phyloP scores from a whole-genome alignment of 2,329 filamentous ascomycete genomes.

The Paraphoma chrysanthemicola region DNA sequence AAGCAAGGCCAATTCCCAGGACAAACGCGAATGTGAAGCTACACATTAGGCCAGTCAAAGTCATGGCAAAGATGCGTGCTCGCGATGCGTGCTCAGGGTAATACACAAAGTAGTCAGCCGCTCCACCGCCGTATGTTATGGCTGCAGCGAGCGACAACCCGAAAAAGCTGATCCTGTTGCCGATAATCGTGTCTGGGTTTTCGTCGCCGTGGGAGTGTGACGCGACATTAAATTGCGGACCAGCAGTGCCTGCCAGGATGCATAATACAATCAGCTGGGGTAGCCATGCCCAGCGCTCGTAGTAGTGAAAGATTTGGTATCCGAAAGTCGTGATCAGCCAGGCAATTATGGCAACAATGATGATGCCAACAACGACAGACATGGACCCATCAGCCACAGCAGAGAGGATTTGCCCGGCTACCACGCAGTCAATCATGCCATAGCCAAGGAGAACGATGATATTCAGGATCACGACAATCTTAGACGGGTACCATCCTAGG shows the following conservation, averaged over 20 bases:
- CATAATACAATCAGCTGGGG: conserved; percentile 68
- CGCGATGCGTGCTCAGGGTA: conserved; percentile 62
- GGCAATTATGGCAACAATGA: conserved; percentile 68
- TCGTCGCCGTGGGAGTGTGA: conserved; percentile 60
- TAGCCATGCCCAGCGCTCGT: conserved; percentile 72
- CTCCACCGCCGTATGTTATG: conserved; percentile 68
- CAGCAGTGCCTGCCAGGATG: conserved; percentile 68
- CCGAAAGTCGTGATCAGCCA: conserved; percentile 72
- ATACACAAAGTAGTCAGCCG: conserved; percentile 74
- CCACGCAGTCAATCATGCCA: conserved; percentile 68
- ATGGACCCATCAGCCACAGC: conserved; percentile 67
- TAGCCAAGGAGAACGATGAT: conserved; percentile 69
- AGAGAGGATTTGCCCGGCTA: conserved; percentile 72
- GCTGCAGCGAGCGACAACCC: conserved; percentile 70
- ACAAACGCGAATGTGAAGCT: conserved; percentile 69
- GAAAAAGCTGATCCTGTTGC: conserved; percentile 72
- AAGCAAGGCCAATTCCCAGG: conserved; percentile 68
- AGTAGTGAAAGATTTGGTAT: conserved; percentile 71
- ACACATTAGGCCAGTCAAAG: conserved; percentile 61
- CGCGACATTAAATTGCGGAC: conserved; percentile 64
- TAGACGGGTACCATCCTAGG: conserved; percentile 72
- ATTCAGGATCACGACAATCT: conserved; percentile 68
- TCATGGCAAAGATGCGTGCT: conserved; percentile 63
- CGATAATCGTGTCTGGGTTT: conserved; percentile 56
- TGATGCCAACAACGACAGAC: conserved; percentile 70